phyloP scores from a whole-genome alignment of 495 filamentous ascomycete species.

The Penicillium waksmanii region DNA sequence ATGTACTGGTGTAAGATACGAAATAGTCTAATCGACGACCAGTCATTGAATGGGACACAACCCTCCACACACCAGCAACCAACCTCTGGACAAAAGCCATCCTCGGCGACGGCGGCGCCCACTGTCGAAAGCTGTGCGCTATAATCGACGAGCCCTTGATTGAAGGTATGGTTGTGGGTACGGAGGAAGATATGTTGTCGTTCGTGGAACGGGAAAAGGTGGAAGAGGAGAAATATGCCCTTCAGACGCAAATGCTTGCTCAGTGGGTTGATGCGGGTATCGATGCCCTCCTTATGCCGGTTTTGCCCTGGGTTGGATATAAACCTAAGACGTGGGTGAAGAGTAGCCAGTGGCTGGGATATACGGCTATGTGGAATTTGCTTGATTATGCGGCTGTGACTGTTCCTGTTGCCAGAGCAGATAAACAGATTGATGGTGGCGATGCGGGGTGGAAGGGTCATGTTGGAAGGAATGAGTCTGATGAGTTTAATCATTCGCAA shows the following conservation, averaged over 20 bases:
- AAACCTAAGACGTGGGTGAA: slow-evolving; percentile 49
- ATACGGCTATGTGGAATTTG: slow-evolving; percentile 69
- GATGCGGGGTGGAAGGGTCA: slow-evolving; percentile 29
- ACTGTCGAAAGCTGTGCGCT: slow-evolving; percentile 51
- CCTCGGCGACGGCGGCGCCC: slow-evolving; percentile 61
- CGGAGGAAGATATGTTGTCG: slow-evolving; percentile 26
- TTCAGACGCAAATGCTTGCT: slow-evolving; percentile 33
- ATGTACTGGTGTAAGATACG: no score
- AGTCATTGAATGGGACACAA: slow-evolving; percentile 49
- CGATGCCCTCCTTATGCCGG: slow-evolving; percentile 67
- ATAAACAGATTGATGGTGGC: slow-evolving; percentile 33
- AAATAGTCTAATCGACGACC: no score
- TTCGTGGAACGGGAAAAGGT: slow-evolving; percentile 36
- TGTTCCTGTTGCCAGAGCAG: slow-evolving; percentile 54
- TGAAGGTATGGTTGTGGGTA: slow-evolving; percentile 49
- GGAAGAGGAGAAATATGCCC: slow-evolving; percentile 33
- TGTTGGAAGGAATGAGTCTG: slow-evolving; percentile 39
- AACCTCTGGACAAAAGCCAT: slow-evolving; percentile 49
- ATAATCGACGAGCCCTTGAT: slow-evolving; percentile 57
- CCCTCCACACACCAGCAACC: slow-evolving; percentile 26
- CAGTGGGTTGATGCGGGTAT: slow-evolving; percentile 59
- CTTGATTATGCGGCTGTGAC: slow-evolving; percentile 64
- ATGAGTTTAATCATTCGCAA: slow-evolving; percentile 43
- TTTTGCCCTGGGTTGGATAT: slow-evolving; percentile 56
- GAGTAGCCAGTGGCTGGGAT: slow-evolving; percentile 60